These are phyloP conservation scores for Saccharomyces paradoxus DNA, from an alignment of 805 yeast genomes.

Conservation along the genomic window DNA sequence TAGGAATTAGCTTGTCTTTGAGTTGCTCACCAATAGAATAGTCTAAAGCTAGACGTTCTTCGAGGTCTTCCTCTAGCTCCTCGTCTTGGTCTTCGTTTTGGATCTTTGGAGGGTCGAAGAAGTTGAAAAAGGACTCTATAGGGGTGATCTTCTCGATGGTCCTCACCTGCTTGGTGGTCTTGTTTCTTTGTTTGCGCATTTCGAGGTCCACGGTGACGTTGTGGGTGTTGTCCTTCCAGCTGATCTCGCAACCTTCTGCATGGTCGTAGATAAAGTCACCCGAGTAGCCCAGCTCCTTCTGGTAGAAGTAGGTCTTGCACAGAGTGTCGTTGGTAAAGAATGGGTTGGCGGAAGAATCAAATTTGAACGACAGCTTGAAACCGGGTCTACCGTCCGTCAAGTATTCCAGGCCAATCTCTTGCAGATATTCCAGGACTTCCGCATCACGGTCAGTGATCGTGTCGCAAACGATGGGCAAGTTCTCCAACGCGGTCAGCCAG, in stretches of 20 bases:
- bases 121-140: slow-evolving; percentile 90
- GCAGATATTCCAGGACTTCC: slow-evolving; percentile 63
- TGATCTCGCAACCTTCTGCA: slow-evolving; percentile 78
- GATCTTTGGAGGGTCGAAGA: slow-evolving; percentile 87
- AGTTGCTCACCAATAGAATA: slow-evolving; percentile 94
- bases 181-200: slow-evolving; percentile 95
- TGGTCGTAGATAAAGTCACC: slow-evolving; percentile 97
- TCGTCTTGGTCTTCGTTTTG: slow-evolving; percentile 34
- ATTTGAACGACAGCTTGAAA: slow-evolving; percentile 77
- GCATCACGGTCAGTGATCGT: slow-evolving; percentile 84
- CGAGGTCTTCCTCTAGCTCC: slow-evolving; percentile 67
- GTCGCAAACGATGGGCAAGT: slow-evolving; percentile 71
- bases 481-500: slow-evolving; percentile 94
- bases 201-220: slow-evolving; percentile 84
- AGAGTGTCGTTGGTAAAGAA: slow-evolving; percentile 66
- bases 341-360: slow-evolving; percentile 52
- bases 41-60: slow-evolving; percentile 79
- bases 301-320: slow-evolving; percentile 85
- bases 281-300: slow-evolving; percentile 84
- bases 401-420: slow-evolving; percentile 71
- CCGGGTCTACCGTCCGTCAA: slow-evolving; percentile 63
- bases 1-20: slow-evolving; percentile 90
- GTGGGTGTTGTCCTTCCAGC: slow-evolving; percentile 72
- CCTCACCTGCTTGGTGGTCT: slow-evolving; percentile 91
- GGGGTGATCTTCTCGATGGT: slow-evolving; percentile 92